phyloP scores from a whole-genome alignment of 2,329 filamentous ascomycete species.

The Xylariaceae sp. region DNA sequence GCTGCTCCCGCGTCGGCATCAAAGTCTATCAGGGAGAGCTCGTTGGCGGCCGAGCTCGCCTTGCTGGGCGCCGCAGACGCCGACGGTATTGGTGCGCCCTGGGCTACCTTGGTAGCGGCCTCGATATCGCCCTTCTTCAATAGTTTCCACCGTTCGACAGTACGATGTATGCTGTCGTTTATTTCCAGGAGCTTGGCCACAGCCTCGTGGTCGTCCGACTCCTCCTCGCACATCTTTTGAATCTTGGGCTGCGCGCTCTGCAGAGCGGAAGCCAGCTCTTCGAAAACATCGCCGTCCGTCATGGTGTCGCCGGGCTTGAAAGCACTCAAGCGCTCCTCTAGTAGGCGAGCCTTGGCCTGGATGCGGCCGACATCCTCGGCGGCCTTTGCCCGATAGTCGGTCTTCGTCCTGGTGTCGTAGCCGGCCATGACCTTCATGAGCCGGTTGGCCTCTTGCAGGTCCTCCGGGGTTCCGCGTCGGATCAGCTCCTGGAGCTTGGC shows the following conservation, averaged over 20 bases:
- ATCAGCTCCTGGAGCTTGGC: slow-evolving; percentile 98
- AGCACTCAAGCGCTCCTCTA: slow-evolving; percentile 87
- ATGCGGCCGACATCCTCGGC: slow-evolving; percentile 92
- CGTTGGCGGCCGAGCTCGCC: slow-evolving; percentile 57
- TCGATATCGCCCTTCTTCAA: slow-evolving; percentile 93
- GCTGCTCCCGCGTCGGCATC: slow-evolving; percentile 55
- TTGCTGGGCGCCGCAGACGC: slow-evolving; percentile 41
- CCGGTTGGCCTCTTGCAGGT: slow-evolving; percentile 92
- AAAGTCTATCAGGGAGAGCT: slow-evolving; percentile 91
- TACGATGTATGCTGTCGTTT: slow-evolving; percentile 97
- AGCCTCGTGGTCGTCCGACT: slow-evolving; percentile 92
- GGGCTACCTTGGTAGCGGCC: slow-evolving; percentile 72
- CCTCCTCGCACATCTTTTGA: slow-evolving; percentile 98
- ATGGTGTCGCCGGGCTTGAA: slow-evolving; percentile 78
- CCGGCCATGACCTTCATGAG: slow-evolving; percentile 99
- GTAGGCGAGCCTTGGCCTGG: slow-evolving; percentile 84
- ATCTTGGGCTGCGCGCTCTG: slow-evolving; percentile 97
- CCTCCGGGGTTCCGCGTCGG: slow-evolving; percentile 80
- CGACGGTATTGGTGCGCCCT: slow-evolving; percentile 52
- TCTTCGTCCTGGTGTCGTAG: slow-evolving; percentile 91
- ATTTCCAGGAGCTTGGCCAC: slow-evolving; percentile 94
- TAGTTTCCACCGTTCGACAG: slow-evolving; percentile 88
- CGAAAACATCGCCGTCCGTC: slow-evolving; percentile 57
- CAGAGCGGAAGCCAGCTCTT: slow-evolving; percentile 82
- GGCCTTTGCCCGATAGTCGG: slow-evolving; percentile 94